A percentile compares a stretch with the other conserved stretches of the same genome.
Conservation (phyloP, 805 yeast genomes). For the Myxozyma sirexii region DNA sequence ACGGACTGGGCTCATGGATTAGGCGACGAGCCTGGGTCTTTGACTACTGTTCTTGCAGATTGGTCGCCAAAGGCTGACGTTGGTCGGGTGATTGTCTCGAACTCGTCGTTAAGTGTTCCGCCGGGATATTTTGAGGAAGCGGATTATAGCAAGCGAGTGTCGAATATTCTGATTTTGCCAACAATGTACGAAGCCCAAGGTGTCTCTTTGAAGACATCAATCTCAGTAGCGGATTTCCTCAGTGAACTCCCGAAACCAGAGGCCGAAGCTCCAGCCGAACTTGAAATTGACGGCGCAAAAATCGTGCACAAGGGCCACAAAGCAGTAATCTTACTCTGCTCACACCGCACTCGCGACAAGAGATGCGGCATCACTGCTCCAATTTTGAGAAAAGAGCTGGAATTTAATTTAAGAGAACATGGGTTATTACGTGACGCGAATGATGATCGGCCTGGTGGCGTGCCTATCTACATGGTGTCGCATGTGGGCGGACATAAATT, state of each 20-base stretch:
- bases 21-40: conserved; percentile 49
- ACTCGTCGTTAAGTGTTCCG: conserved; percentile 55
- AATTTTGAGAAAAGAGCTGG: conserved; percentile 77
- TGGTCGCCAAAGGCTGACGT: conserved; percentile 37
- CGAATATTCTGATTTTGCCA: conserved; percentile 71
- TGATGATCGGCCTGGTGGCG: conserved; percentile 77
- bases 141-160: conserved; percentile 49
- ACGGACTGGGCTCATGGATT: conserved; percentile 86
- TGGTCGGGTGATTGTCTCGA: conserved; percentile 53
- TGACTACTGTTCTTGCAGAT: conserved; percentile 50
- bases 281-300: conserved; percentile 42
- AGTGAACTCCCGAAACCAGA: no score
- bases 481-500: conserved; percentile 97
- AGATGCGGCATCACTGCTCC: conserved; percentile 95
- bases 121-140: conserved; percentile 49
- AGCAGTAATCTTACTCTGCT: conserved; percentile 70
- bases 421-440: conserved; percentile 75
- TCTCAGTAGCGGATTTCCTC: conserved; percentile 49
- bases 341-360: conserved; percentile 89
- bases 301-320: conserved; percentile 41
- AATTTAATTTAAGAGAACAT: conserved; percentile 65
- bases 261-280: no score
- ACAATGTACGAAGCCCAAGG: conserved; percentile 69
- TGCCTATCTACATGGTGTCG: conserved; percentile 66
- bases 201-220: conserved; percentile 50